Percentiles rank a stretch among this genome's conserved stretches.
phyloP scores from a whole-genome alignment of 1,139 yeast species.

The Sporopachydermia cereana region DNA sequence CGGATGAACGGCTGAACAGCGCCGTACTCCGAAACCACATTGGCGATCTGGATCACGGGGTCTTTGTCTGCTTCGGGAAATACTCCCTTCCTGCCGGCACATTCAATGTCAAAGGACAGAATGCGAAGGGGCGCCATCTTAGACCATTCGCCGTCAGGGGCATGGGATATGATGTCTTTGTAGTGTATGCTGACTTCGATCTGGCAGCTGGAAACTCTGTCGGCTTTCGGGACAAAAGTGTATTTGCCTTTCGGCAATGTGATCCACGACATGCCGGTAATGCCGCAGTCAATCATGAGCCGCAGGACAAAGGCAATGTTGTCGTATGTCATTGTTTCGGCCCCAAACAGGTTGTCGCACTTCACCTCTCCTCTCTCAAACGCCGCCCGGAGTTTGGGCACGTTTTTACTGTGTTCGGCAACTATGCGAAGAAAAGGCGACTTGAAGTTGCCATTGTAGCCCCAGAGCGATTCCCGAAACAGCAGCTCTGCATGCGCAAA shows the following conservation, averaged over 20 bases:
- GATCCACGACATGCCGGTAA: slow-evolving; percentile 97
- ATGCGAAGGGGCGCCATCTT: slow-evolving; percentile 91
- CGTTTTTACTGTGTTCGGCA: slow-evolving; percentile 51
- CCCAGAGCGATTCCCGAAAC: slow-evolving; percentile 86
- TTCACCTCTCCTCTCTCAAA: slow-evolving; percentile 80
- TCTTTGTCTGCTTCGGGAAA: slow-evolving; percentile 94
- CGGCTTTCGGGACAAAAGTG: slow-evolving; percentile 26
- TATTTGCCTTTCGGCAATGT: slow-evolving; percentile 75
- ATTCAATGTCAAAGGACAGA: slow-evolving; percentile 91
- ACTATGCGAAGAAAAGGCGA: slow-evolving; percentile 71
- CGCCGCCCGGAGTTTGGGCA: slow-evolving; percentile 57
- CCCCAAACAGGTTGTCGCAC: slow-evolving; percentile 48
- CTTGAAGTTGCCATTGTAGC: slow-evolving; percentile 68
- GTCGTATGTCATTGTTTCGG: slow-evolving; percentile 68
- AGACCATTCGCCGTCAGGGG: slow-evolving; percentile 90
- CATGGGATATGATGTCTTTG: slow-evolving; percentile 60
- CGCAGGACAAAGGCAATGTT: slow-evolving; percentile 78
- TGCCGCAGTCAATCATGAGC: slow-evolving; percentile 83
- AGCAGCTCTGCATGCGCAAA: slow-evolving; percentile 51
- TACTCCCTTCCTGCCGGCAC: slow-evolving; percentile 95
- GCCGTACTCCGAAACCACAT: slow-evolving; percentile 79
- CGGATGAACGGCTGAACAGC: slow-evolving; percentile 76
- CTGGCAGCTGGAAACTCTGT: slow-evolving; percentile 66
- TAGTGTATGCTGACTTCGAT: slow-evolving; percentile 66
- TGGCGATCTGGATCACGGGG: slow-evolving; percentile 94